Evolutionary conservation across 2,329 filamentous ascomycete genomes (phyloP), one percentile per base, ranked within the genome.

Genomic region (Botrytis medusae): DNA sequence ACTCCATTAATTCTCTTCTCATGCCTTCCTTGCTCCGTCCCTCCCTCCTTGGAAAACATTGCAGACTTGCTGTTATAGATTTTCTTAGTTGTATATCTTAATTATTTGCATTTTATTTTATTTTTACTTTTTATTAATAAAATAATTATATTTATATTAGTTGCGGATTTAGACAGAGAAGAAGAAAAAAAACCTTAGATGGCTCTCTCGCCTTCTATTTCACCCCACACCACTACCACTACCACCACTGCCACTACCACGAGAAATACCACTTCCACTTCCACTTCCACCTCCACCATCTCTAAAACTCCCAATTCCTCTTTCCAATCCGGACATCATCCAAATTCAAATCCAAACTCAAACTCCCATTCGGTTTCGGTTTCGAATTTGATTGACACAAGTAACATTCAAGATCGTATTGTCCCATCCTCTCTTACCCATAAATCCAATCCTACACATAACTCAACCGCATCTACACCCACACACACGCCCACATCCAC

Each of bases 191-290:
- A 40, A 16, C 18, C 71, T 71, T 76, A 72, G 73, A 76, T 74
- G 71, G 73, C 74, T 68, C 71, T 71, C 70, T 70, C 61, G 65
- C 65, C 67, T 54, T 72, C 72, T 57, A 59, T 46, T 22, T 51
- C 54, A 54, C 63, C 73, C 73, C 71, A 69, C 64, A 73, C 71
- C 18, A 61, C 71, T 14, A 59, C 29, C n/a, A 54, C 51, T 18
- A 34, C 67, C 34, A 63, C n/a, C 32, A 42, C n/a, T 22, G 1
- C 48, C 10, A 42, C 67, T 29, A 59, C 73, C 57, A 54, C 69
- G 20, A 61, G 34, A n/a, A 57, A 51, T 44, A 37, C 69, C 18
- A 59, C 70, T 57, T 32, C 34, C 22, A 25, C 48, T 25, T 51
- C 72, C 10, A 25, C 48, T 25, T 51, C 69, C 12, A 48, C 70